Conservation (phyloP, 148 eudicot species). For the Simmondsia chinensis region DNA sequence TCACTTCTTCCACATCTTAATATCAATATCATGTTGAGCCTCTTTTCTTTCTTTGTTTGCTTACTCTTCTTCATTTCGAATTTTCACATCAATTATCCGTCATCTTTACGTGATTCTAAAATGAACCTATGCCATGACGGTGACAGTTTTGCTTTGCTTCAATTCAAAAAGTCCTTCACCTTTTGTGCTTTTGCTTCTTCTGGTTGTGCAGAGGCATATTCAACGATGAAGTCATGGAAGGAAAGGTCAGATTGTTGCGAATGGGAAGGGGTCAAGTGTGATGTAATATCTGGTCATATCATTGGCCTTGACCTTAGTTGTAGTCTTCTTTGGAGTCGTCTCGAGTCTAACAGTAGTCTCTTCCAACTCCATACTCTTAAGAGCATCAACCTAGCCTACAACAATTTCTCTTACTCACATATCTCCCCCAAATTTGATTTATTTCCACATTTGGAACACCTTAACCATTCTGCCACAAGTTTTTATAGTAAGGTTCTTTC, state of each 20-base stretch:
- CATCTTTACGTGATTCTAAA: no score
- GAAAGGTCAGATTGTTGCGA: slow-evolving; percentile 14
- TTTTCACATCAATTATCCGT: no score
- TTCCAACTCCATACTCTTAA: slow-evolving; percentile 16
- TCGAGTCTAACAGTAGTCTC: slow-evolving; percentile 7
- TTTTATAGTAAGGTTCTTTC: slow-evolving; percentile 1
- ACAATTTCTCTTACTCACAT: slow-evolving; percentile 3
- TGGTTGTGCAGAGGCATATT: no score
- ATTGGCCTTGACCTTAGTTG: slow-evolving; percentile 14
- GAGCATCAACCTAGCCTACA: slow-evolving; percentile 14
- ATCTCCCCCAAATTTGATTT: slow-evolving; percentile 6
- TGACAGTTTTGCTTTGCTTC: slow-evolving; percentile 22
- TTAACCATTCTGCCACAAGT: not conserved
- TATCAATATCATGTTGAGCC: no score
- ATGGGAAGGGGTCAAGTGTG: slow-evolving; percentile 35
- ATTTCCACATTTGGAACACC: slow-evolving; percentile 3
- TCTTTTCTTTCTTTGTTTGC: no score
- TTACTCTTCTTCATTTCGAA: no score
- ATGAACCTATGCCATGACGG: no score
- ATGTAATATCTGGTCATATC: slow-evolving; percentile 5
- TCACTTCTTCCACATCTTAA: no score
- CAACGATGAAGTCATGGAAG: slow-evolving; percentile 18
- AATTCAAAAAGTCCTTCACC: slow-evolving; percentile 13
- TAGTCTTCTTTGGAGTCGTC: slow-evolving; percentile 4
- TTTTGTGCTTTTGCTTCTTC: not conserved